Base-by-base conservation (phyloP, 1,284 basidiomycete species). In the Coniophora puteana region DNA sequence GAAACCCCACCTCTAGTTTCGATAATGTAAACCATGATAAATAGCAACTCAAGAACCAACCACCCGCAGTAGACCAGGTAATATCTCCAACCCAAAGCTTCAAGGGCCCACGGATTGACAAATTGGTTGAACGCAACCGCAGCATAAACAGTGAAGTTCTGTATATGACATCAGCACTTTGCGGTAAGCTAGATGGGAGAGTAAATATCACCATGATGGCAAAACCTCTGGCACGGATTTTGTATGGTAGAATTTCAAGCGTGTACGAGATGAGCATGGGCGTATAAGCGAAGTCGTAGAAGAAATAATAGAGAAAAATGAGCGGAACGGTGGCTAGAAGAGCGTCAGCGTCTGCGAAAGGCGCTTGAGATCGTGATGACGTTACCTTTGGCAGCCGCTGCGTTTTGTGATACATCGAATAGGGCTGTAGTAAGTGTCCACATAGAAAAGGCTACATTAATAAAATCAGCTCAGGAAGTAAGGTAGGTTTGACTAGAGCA, bases 41-140 rank as follows among this genome's bases (percentile, higher is more conserved):
- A 83, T 8, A 71, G 57, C 4, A 82, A 62, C 53, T 83, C 80
- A 44, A 80, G 52, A 26, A 74, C 60, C 18, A 83, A 66, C 78
- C 77, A 82, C 24, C 67, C 78, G 44, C 77, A 75, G 48, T 80
- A 80, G 8, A 75, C 76, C 17, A 82, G 55, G 49, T 81, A 82
- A 48, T 85, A 87, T 68, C 72, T 76, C 82, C 83, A 87, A 17
- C 71, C 72, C 13, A 87, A 73, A 2, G 70, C 69, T n/a, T 70
- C 66, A 22, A 88, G 66, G 1, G 82, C 83, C 65, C 80, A 75
- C 4, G 84, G 83, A 56, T 87, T 87, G 33, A 84, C 74, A 48
- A 83, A 86, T 54, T 83, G 80, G 54, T 85, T 88, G 67, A 86
- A 81, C 1, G 76, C 74, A 20, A 78, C 63, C 0, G 74, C 76